Evolutionary conservation across 139 green algal genomes (phyloP), one percentile per base, ranked within the genome.

Genomic region (Coccomyxa sp.): DNA sequence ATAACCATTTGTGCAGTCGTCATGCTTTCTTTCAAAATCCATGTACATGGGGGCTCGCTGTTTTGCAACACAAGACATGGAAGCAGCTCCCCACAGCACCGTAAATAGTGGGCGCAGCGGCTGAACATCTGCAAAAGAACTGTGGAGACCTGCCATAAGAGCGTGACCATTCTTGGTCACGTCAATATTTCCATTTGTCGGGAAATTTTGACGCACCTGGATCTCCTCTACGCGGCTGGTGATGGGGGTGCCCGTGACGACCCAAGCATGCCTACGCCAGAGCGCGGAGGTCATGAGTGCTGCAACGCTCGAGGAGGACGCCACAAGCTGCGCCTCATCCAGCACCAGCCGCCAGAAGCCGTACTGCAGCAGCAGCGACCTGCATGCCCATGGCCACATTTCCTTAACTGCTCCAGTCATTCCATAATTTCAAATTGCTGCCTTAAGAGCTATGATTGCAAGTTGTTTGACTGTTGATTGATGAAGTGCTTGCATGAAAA

Each of bases 301-400:
- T 10, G 89, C 89, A 25, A 91, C 86, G 21, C 75, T 88, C 81
- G 80, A 88, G 79, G 80, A 86, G 83, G 89, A 88, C n/a, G 91
- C 88, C 59, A 94, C 87, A 77, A 92, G 83, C 88, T 94, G 91
- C 0, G 91, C 91, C 86, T 94, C 91, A 45, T 94, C 91, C 85
- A 93, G 88, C 84, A 88, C 45, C 74, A 94, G 84, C 82, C 88
- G 77, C 91, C 91, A 94, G 77, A 93, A 92, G 21, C 91, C 91
- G 78, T 86, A 88, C 18, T 87, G 87, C 25, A 85, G 78, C 81
- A 93, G 81, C 66, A 60, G 66, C 7, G 83, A 89, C 31, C 59
- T 84, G 81, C 60, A 71, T 28, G 1, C 23, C n/a, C 27, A n/a
- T 7, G 7, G 38, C 7, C 38, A 51, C 7, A 11, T 51, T 51